Base-by-base conservation (phyloP, 108 stramenopile genomes). In the Nitzschia sp. region DNA sequence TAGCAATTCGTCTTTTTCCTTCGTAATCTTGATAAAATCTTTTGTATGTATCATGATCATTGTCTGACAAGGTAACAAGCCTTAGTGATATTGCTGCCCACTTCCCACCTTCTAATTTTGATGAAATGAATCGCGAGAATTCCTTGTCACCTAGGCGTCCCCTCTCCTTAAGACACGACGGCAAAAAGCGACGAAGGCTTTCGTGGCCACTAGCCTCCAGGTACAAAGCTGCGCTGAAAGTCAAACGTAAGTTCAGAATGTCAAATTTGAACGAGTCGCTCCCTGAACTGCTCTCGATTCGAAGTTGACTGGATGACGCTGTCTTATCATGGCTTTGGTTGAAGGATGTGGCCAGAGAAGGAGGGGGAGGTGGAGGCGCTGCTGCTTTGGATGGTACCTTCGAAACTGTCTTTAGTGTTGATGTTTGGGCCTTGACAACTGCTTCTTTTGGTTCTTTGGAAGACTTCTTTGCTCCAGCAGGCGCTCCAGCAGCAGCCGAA, bases 11-110 rank as follows among this genome's bases (percentile, higher is more conserved):
- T 41, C 79, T 46, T 38, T 73, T 84, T 37, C 62, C 63, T 74
- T 90, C 86, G 63, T 81, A 90, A 37, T 83, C 84, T 60, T 85
- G 80, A 65, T 81, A 87, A 40, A 82, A 85, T 66, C 42, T 69
- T 58, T 80, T 81, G 72, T 82, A 85, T 12, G 67, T 64, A 37
- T 22, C 68, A 50, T 67, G 61, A 39, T 86, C 79, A 25, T 73
- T 51, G 40, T 81, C 82, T 17, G 65, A 73, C 10, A 78, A 56
- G 0, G 73, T 57, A 41, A 67, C 57, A 41, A 90, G 60, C 15
- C 83, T 77, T 7, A 87, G 51, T 20, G 70, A 41, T 19, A 73
- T 71, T 11, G 82, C 50, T 37, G 59, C 61, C 86, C 84, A 86
- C 29, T 65, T 74, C 20, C 84, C 84, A 37, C 80, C 69, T 37